Evolutionary conservation across 345 rosid genomes (phyloP).

Genomic region (Lepidium africanum): DNA sequence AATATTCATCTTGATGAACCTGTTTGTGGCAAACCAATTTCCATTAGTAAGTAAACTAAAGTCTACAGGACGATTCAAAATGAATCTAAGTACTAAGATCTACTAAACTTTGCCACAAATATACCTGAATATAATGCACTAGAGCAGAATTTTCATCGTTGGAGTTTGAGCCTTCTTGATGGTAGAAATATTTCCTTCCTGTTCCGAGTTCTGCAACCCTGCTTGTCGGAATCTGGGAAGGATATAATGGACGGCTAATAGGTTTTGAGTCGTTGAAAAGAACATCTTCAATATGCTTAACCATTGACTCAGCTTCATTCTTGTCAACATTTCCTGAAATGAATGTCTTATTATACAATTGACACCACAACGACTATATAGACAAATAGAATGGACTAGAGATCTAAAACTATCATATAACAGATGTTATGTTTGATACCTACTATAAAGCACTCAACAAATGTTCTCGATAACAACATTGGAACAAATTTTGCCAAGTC

Average conservation of each 20-base stretch:
- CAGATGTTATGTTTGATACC: constrained; percentile 28
- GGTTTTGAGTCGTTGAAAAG: constrained; percentile 16
- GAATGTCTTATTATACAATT: not conserved
- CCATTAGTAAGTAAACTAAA: not conserved
- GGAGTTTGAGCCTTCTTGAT: too few species aligned
- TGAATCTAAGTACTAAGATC: not conserved
- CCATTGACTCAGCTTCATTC: constrained; percentile 15
- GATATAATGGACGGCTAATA: constrained; percentile 49
- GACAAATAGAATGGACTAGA: not conserved
- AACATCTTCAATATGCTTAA: too few species aligned
- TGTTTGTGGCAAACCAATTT: constrained; percentile 7
- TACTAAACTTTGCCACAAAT: too few species aligned
- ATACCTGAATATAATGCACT: constrained; percentile 64
- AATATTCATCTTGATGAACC: constrained; percentile 71
- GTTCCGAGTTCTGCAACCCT: constrained; percentile 54
- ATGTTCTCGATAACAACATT: constrained; percentile 41
- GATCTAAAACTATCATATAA: not conserved
- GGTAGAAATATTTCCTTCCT: constrained; percentile 38
- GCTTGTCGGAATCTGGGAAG: constrained; percentile 59
- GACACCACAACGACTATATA: not conserved
- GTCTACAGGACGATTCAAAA: not conserved
- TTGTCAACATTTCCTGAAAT: constrained; percentile 58
- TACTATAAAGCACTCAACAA: constrained; percentile 59
- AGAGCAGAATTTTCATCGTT: too few species aligned
- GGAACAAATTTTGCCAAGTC: constrained; percentile 37